phyloP scores from a whole-genome alignment of 768 basidiomycete species.

The Tylopilus sp. region DNA sequence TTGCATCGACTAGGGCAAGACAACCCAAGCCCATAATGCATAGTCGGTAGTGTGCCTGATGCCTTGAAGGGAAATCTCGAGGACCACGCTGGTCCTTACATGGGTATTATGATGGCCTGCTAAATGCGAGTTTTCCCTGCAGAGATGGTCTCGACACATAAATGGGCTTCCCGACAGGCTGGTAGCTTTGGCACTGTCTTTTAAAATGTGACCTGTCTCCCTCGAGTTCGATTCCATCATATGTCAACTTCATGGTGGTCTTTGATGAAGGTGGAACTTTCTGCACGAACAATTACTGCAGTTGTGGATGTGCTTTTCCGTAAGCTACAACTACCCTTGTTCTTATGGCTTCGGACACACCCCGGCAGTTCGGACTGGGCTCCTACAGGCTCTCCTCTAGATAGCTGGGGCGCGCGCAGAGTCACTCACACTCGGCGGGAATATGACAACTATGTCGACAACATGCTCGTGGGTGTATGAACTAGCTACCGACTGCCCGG shows the following conservation, averaged over 20 bases:
- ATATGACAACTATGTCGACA: background rate
- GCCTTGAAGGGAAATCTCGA: slow-evolving; percentile 39
- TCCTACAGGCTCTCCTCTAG: too few species aligned
- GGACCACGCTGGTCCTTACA: slow-evolving; percentile 47
- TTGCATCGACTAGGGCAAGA: slow-evolving; percentile 43
- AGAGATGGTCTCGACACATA: too few species aligned
- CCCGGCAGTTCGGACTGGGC: background rate
- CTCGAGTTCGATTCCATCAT: background rate
- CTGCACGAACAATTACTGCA: background rate
- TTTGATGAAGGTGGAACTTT: background rate
- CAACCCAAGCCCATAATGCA: slow-evolving; percentile 41
- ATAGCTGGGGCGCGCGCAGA: too few species aligned
- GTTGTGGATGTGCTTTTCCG: background rate
- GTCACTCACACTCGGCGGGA: too few species aligned
- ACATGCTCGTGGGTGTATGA: background rate
- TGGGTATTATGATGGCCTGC: slow-evolving; percentile 26
- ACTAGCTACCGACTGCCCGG: background rate
- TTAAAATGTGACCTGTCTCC: background rate
- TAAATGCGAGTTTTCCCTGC: background rate
- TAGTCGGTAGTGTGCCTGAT: slow-evolving; percentile 27
- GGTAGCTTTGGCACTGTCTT: background rate
- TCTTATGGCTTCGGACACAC: background rate
- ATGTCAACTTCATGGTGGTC: too few species aligned
- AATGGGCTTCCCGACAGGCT: background rate
- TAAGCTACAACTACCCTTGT: background rate